Percentiles rank a stretch among this genome's conserved stretches.
These are phyloP conservation scores for Flueggea neowawraea DNA, from an alignment of 441 rosid genomes.

Conservation along the genomic window DNA sequence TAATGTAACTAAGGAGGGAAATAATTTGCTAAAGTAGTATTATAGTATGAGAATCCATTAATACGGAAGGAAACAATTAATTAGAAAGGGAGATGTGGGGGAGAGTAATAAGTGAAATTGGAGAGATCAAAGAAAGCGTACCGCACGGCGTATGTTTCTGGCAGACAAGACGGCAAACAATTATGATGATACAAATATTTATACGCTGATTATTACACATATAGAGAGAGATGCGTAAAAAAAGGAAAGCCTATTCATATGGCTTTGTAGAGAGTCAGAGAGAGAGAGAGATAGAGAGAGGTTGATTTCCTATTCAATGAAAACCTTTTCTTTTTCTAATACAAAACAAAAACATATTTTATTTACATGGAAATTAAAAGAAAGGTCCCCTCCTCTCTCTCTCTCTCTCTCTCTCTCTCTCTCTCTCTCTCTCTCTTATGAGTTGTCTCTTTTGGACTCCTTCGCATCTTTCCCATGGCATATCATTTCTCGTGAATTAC, in stretches of 20 bases:
- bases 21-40: too few species aligned
- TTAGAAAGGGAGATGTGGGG: background rate
- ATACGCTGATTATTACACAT: too few species aligned
- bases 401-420: background rate
- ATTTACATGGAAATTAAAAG: background rate
- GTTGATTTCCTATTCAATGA: background rate
- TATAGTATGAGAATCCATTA: too few species aligned
- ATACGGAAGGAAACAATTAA: background rate
- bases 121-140: constrained; percentile 13
- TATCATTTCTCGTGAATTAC: background rate
- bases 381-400: background rate
- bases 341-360: too few species aligned
- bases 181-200: background rate
- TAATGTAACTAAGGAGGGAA: too few species aligned
- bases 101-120: background rate
- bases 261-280: background rate
- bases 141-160: constrained; percentile 18
- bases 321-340: background rate
- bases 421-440: background rate
- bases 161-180: constrained; percentile 17
- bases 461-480: background rate
- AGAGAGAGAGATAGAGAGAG: background rate
- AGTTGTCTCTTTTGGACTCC: constrained; percentile 24
- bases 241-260: background rate
- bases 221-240: background rate